Evolutionary conservation across 2,329 filamentous ascomycete genomes (phyloP).

Genomic region (Cladobotryum protrusum): DNA sequence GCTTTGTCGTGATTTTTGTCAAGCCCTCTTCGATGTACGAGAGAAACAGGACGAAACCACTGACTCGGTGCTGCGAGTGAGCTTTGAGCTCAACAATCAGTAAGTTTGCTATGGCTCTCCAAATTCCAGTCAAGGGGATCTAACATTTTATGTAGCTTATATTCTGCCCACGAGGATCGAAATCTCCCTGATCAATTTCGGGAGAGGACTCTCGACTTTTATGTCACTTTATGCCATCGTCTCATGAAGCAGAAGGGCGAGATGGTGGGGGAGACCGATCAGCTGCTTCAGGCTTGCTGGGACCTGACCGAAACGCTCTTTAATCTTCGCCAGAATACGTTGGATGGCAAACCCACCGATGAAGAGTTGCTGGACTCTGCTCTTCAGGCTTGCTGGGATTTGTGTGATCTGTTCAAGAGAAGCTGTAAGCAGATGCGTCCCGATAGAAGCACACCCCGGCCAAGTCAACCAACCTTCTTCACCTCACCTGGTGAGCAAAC

Average conservation of each 20-base stretch:
- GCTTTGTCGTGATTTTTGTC: conserved; percentile 85
- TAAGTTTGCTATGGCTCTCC: conserved; percentile 29
- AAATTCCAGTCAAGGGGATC: no score
- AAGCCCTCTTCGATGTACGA: conserved; percentile 81
- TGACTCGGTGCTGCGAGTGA: conserved; percentile 84
- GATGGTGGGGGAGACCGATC: conserved; percentile 74
- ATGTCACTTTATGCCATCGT: conserved; percentile 86
- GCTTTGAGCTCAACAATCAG: conserved; percentile 94
- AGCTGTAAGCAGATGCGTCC: conserved; percentile 86
- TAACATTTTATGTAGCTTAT: conserved; percentile 47
- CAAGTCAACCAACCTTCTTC: conserved; percentile 70
- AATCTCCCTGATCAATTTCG: conserved; percentile 79
- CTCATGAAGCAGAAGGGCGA: conserved; percentile 91
- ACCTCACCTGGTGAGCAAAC: conserved; percentile 42
- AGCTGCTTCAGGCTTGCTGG: conserved; percentile 82
- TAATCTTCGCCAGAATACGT: conserved; percentile 74
- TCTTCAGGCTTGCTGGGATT: conserved; percentile 89
- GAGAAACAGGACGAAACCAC: conserved; percentile 69
- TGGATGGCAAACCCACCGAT: conserved; percentile 66
- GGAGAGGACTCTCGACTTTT: conserved; percentile 88
- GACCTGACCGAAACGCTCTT: conserved; percentile 88
- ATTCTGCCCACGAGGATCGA: conserved; percentile 77
- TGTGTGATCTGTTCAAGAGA: conserved; percentile 88
- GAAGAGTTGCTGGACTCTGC: conserved; percentile 82
- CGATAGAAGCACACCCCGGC: conserved; percentile 77